These are phyloP conservation scores for Vararia minispora DNA, from an alignment of 768 basidiomycete genomes.

Conservation along the genomic window DNA sequence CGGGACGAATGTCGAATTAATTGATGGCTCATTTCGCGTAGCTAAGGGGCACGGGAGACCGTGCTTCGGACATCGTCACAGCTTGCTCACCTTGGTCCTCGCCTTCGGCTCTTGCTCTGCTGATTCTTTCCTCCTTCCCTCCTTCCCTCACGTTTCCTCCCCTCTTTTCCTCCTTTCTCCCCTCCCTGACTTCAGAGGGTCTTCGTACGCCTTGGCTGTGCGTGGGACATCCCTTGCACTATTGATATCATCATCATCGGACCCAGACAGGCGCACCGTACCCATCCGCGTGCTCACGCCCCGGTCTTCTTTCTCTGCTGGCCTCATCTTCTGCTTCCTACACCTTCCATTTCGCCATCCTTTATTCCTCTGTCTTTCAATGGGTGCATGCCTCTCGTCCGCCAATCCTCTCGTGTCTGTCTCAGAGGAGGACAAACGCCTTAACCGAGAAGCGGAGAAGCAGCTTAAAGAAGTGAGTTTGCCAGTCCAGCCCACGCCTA, in stretches of 20 bases:
- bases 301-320: not conserved
- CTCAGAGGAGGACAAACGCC: conserved; percentile 54
- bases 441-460: conserved; percentile 65
- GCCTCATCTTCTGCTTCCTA: not conserved
- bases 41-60: too few species aligned
- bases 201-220: not conserved
- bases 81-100: not conserved
- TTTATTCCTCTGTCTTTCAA: conserved; percentile 14
- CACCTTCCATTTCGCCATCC: too few species aligned
- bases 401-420: conserved; percentile 45
- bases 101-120: not conserved
- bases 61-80: too few species aligned
- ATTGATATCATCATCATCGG: not conserved
- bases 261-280: not conserved
- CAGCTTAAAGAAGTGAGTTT: conserved; percentile 59
- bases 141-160: conserved; percentile 1
- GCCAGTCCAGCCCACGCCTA: conserved; percentile 1
- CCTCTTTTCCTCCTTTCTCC: not conserved
- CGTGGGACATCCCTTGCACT: not conserved
- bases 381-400: conserved; percentile 78
- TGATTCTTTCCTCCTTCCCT: not conserved
- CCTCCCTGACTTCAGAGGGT: not conserved
- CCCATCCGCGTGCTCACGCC: not conserved
- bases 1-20: too few species aligned
- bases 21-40: too few species aligned